Conservation (phyloP, 2,329 filamentous ascomycete genomes). For the Cordyceps fumosorosea region DNA sequence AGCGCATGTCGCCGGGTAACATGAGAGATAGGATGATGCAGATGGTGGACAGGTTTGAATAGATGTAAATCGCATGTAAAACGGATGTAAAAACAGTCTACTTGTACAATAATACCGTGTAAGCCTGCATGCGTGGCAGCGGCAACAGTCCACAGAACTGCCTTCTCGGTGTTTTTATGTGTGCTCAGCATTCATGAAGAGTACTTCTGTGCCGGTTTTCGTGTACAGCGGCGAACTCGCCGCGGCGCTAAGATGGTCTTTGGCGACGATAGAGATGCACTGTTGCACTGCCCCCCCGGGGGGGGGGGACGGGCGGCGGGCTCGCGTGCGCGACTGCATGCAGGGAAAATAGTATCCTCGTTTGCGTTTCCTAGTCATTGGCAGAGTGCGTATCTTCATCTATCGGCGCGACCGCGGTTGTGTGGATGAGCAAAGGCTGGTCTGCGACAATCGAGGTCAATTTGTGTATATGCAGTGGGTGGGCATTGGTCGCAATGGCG, state of each 20-base stretch:
- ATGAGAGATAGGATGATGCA: constrained; percentile 39
- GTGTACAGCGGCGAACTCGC: not conserved
- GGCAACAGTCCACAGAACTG: not conserved
- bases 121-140: not conserved
- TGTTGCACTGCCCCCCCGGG: not conserved
- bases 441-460: not conserved
- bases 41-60: constrained; percentile 44
- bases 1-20: constrained; percentile 37
- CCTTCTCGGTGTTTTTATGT: not conserved
- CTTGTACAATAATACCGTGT: not conserved
- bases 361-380: not conserved
- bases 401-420: constrained; percentile 9
- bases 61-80: constrained; percentile 15
- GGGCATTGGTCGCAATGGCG: not conserved
- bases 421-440: constrained; percentile 7
- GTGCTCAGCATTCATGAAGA: not conserved
- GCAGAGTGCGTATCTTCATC: not conserved
- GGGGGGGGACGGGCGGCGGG: not conserved
- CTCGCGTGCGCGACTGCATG: not conserved
- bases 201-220: not conserved
- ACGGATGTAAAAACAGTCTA: not conserved
- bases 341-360: not conserved
- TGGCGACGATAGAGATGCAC: not conserved
- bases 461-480: not conserved
- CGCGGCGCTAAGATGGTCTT: not conserved